Conservation (phyloP, 257 asterid species). For the Echium plantagineum region DNA sequence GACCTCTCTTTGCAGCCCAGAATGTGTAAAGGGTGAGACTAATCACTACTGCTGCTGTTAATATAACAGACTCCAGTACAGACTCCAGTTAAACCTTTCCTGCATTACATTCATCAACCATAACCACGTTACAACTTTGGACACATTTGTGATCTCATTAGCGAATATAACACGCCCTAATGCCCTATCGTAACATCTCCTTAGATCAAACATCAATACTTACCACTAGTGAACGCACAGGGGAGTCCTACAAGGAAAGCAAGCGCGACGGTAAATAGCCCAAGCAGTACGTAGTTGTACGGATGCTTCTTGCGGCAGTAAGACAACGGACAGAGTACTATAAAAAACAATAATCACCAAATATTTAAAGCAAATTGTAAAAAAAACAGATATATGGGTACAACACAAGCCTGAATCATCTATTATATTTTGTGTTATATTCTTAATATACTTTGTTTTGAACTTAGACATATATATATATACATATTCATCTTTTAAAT, state of each 20-base stretch:
- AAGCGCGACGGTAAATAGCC: constrained; percentile 14
- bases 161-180: too few species aligned
- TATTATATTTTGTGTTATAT: too few species aligned
- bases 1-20: constrained; percentile 56
- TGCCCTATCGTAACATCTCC: too few species aligned
- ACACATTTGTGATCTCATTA: too few species aligned
- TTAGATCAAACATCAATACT: too few species aligned
- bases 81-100: constrained; percentile 37
- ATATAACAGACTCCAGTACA: constrained; percentile 26
- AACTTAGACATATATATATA: too few species aligned
- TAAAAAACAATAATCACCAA: neutral
- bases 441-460: too few species aligned
- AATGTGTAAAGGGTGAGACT: constrained; percentile 46
- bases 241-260: constrained; percentile 12
- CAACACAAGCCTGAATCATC: too few species aligned
- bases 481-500: too few species aligned
- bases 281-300: constrained; percentile 18
- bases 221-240: constrained; percentile 15
- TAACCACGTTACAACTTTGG: too few species aligned
- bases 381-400: too few species aligned
- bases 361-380: neutral
- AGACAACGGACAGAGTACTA: constrained; percentile 10
- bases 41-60: constrained; percentile 35
- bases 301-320: constrained; percentile 13
- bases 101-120: neutral